A percentile compares a stretch with the other conserved stretches of the same genome.
These are phyloP conservation scores for Martensiomyces pterosporus DNA, from an alignment of 192 early-diverging fungal genomes.

Conservation along the genomic window DNA sequence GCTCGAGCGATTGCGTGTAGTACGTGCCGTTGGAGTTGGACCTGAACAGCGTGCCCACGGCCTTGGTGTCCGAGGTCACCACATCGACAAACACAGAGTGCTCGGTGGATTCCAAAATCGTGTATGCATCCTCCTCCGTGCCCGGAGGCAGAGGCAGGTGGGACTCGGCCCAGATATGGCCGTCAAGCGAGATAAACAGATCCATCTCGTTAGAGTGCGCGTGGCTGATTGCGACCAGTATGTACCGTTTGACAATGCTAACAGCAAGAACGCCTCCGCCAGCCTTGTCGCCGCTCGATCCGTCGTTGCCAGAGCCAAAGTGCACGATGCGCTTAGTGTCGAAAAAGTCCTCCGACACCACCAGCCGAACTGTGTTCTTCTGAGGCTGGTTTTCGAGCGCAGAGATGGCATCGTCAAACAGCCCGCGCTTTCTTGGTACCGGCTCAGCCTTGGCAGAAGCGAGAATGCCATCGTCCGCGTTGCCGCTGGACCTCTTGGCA, in stretches of 20 bases:
- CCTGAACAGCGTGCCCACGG: slow-evolving; percentile 68
- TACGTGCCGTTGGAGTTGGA: slow-evolving; percentile 89
- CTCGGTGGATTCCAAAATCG: slow-evolving; percentile 77
- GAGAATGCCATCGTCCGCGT: slow-evolving; percentile 5
- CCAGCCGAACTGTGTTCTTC: slow-evolving; percentile 48
- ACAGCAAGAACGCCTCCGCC: slow-evolving; percentile 69
- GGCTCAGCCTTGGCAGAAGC: background rate
- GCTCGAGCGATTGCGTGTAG: slow-evolving; percentile 72
- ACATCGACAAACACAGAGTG: slow-evolving; percentile 77
- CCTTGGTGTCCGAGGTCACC: slow-evolving; percentile 32
- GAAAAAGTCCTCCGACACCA: slow-evolving; percentile 76
- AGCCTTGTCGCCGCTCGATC: slow-evolving; percentile 45
- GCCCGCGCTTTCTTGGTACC: background rate
- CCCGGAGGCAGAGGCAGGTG: slow-evolving; percentile 54
- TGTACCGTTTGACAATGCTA: slow-evolving; percentile 63
- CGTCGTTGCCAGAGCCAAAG: slow-evolving; percentile 56
- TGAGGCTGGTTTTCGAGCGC: slow-evolving; percentile 15
- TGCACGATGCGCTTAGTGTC: slow-evolving; percentile 49
- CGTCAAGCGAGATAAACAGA: slow-evolving; percentile 64
- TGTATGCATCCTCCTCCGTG: slow-evolving; percentile 68
- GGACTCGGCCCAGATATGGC: slow-evolving; percentile 61
- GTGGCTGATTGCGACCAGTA: slow-evolving; percentile 66
- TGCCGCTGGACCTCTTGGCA: background rate
- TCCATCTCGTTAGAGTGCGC: slow-evolving; percentile 55
- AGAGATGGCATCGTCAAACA: slow-evolving; percentile 2